Evolutionary conservation across 2,329 filamentous ascomycete genomes (phyloP), one percentile per base, ranked within the genome.

Genomic region (Pseudomassariella vexata): DNA sequence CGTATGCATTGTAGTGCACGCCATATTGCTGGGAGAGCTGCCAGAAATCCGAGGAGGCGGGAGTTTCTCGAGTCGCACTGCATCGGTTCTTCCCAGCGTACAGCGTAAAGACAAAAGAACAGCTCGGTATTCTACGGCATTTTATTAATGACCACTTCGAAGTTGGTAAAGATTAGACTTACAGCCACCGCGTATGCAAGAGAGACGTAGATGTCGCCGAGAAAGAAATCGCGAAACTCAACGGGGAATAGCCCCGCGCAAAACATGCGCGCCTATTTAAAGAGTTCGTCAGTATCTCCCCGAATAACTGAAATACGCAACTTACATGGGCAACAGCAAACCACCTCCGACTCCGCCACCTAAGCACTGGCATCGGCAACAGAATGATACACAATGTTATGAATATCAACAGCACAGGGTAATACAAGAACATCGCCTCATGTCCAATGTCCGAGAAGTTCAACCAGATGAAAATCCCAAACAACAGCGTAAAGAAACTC

Each of bases 191-290:
- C 75, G 57, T 98, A 98, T 6, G 89, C 94, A 35, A 94, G 68
- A 3, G 92, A 96, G 59, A 90, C 96, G 58, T 94, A 95, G 70
- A 96, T 95, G 55, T 98, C 92, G 32, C 92, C 92, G 0, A 96
- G 72, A 58, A 95, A 96, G 62, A 98, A 96, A 59, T 98, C 92
- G 36, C 89, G 78, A 56, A 96, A 98, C 55, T 96, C 90, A 29
- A 98, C 92, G 2, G 87, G 87, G 50, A 94, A 95, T 14, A 94
- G 56, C 4, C 89, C 89, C 10, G 90, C 86, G 29, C 90, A 72
- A 32, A 94, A 63, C 12, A 96, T 68, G 39, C 92, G 85, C 75
- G 85, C 94, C 82, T 92, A 41, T 7, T 9, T 9, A 3, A 4
- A 6, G 34, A 66, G 40, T 67, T 57, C 37, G 34, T 11, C 9